Conservation (phyloP, 2,329 filamentous ascomycete genomes). For the Ceratocystis smalleyi region DNA sequence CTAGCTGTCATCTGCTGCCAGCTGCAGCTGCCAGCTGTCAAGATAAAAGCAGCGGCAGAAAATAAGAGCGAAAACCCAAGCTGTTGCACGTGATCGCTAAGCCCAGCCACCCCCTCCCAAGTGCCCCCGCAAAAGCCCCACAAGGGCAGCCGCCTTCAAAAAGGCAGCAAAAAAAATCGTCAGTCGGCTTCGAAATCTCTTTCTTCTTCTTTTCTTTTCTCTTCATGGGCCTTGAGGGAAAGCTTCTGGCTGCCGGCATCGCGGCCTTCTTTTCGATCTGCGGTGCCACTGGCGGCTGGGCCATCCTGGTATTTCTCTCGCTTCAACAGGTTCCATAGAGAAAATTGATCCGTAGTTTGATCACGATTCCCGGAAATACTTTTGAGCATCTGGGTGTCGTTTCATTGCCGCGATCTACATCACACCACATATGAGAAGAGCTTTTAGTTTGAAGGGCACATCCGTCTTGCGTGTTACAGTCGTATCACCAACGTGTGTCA, state of each 20-base stretch:
- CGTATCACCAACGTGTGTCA: not conserved
- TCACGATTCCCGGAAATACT: slow-evolving; percentile 33
- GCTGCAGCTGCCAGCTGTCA: not conserved
- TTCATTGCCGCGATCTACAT: slow-evolving; percentile 46
- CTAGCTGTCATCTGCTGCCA: not conserved
- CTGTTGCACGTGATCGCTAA: not conserved
- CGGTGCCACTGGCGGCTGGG: slow-evolving; percentile 19
- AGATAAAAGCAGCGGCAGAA: not conserved
- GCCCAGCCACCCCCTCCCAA: not conserved
- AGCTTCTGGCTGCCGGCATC: slow-evolving; percentile 8
- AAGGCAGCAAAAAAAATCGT: not conserved
- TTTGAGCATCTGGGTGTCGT: slow-evolving; percentile 34
- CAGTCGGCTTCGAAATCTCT: not conserved
- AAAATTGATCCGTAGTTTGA: slow-evolving; percentile 30
- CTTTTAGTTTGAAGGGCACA: not conserved
- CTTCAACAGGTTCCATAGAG: slow-evolving; percentile 13
- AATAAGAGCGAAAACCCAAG: not conserved
- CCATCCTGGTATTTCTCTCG: slow-evolving; percentile 22
- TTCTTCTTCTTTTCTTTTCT: slow-evolving; percentile 23
- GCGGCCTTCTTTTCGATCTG: slow-evolving; percentile 21
- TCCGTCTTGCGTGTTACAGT: not conserved
- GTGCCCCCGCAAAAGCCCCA: not conserved
- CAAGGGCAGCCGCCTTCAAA: slow-evolving; percentile 1
- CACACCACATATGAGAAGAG: not conserved
- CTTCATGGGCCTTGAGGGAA: slow-evolving; percentile 18